phyloP scores from a whole-genome alignment of 1,284 basidiomycete genomes.

The Trichosporon coremiiforme region DNA sequence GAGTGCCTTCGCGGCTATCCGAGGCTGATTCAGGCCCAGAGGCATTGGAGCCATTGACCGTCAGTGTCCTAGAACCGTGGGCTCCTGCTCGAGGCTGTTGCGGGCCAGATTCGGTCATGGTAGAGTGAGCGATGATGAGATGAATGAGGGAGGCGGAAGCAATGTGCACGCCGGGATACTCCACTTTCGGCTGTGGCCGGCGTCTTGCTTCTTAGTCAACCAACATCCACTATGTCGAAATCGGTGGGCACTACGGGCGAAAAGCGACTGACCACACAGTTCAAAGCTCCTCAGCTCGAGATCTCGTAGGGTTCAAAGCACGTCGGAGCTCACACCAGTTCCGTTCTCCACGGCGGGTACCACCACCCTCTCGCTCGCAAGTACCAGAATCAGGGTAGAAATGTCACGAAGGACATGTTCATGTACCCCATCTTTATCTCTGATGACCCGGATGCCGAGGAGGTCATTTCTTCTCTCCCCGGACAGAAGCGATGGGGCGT shows the following conservation, averaged over 20 bases:
- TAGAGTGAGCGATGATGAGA: slow-evolving; percentile 32
- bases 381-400: slow-evolving; percentile 72
- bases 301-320: slow-evolving; percentile 37
- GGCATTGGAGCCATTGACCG: slow-evolving; percentile 30
- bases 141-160: not conserved
- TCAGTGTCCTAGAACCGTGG: slow-evolving; percentile 44
- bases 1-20: slow-evolving; percentile 24
- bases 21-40: slow-evolving; percentile 23
- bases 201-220: not conserved
- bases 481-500: slow-evolving; percentile 94
- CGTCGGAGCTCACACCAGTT: slow-evolving; percentile 55
- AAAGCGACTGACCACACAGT: slow-evolving; percentile 23
- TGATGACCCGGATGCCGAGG: slow-evolving; percentile 81
- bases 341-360: slow-evolving; percentile 89
- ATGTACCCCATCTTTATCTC: slow-evolving; percentile 98
- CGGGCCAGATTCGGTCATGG: slow-evolving; percentile 62
- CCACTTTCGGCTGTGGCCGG: not conserved
- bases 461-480: slow-evolving; percentile 74
- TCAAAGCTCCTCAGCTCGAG: slow-evolving; percentile 41
- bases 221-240: not conserved
- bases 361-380: slow-evolving; percentile 81
- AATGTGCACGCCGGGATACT: not conserved
- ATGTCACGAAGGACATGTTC: slow-evolving; percentile 84
- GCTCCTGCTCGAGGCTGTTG: slow-evolving; percentile 24
- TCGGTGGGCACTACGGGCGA: not conserved